A percentile compares a stretch with the other conserved stretches of the same genome.
phyloP scores from a whole-genome alignment of 176 grass and related monocot species.

The Oryza coarctata region DNA sequence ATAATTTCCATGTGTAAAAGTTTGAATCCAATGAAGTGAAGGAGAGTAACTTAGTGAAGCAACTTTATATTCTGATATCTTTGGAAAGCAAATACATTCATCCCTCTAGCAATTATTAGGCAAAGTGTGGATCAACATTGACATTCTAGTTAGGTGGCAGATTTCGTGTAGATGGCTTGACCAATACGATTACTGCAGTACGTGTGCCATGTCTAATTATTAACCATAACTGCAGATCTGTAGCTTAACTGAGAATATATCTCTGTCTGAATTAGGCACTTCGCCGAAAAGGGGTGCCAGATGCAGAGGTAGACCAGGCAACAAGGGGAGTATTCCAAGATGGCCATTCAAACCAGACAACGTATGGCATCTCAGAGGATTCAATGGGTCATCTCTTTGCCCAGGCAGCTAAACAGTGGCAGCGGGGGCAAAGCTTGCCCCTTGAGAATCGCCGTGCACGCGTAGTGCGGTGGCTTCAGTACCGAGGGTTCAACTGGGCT shows the following conservation, averaged over 20 bases:
- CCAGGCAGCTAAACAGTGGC: conserved; percentile 82
- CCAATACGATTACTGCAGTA: background rate
- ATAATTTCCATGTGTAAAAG: background rate
- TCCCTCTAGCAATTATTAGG: background rate
- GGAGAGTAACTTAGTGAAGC: background rate
- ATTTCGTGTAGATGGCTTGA: background rate
- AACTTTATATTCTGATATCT: background rate
- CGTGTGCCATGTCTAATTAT: background rate
- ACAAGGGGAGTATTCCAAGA: conserved; percentile 63
- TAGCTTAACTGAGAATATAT: background rate
- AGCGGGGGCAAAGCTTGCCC: conserved; percentile 46
- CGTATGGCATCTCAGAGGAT: conserved; percentile 63
- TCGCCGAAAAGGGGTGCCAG: conserved; percentile 62
- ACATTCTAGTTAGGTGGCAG: background rate
- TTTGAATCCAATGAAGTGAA: background rate
- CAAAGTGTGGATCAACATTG: background rate
- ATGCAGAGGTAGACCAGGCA: conserved; percentile 55
- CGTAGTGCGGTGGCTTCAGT: conserved; percentile 83
- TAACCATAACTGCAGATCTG: background rate
- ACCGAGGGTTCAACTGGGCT: conserved; percentile 78
- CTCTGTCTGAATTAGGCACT: conserved; percentile 51
- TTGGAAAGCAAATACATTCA: background rate
- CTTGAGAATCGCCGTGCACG: conserved; percentile 53
- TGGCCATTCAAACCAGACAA: background rate
- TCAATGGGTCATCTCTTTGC: conserved; percentile 80